Base-by-base conservation (phyloP, 352 stramenopile species). In the Albugo laibachii region DNA sequence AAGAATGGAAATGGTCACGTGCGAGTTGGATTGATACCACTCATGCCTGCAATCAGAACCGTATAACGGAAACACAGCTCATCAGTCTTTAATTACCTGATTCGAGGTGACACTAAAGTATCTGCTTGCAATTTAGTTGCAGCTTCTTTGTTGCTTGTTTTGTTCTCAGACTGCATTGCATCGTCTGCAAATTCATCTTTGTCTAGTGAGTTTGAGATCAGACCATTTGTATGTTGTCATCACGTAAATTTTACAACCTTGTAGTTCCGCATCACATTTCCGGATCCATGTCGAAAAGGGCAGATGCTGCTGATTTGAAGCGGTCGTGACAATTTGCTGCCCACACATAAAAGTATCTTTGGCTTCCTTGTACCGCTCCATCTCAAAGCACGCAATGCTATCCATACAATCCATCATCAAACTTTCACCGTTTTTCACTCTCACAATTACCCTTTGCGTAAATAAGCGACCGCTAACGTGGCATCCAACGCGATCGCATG, bases 251-350 rank as follows among this genome's bases (percentile, higher is more conserved):
- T 18, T 18, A 3, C 19, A 8, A 48, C 43, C 40, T 48, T 48
- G 38, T 36, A 69, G 40, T 43, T 93, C 80, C 0, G 77, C 74
- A 37, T 93, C 69, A 46, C 82, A 94, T 48, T 92, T 93, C 54
- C 82, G 71, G 47, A 92, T 70, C 77, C 80, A 93, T 20, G 66
- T 89, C 56, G 77, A 72, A 50, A 89, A 83, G 12, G 62, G 67
- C 47, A 73, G 76, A 12, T 49, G 41, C 12, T 83, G 47, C 18
- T 46, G 34, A 15, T 77, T 58, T 15, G 71, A 63, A 0, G 38
- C 31, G 21, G 57, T 55, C 40, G 50, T 45, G 1, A 58, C 54
- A 0, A 63, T 34, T 5, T 62, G 37, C 48, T 80, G 80, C 24
- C 76, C 78, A 1, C 36, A 36, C 20, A 60, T 47, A 47, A 93